Evolutionary conservation across 2,329 filamentous ascomycete species (phyloP).

Genomic region (Botrytis squamosa): DNA sequence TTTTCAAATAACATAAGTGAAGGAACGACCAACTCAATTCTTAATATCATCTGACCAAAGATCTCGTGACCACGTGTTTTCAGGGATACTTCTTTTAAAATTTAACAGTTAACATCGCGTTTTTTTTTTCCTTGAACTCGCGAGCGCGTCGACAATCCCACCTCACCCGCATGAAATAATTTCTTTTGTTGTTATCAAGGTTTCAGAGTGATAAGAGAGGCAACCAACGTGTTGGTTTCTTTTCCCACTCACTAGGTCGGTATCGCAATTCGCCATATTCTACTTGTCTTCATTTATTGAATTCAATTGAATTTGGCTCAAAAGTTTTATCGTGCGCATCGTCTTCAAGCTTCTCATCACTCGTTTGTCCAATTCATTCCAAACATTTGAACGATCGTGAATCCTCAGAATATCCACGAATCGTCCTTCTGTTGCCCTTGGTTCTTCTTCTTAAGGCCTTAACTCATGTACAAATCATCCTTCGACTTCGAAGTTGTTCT

Average conservation of each 20-base stretch:
- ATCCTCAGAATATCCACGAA: neutral
- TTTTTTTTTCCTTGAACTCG: neutral
- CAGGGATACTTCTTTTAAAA: neutral
- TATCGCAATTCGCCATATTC: neutral
- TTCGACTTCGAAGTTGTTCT: neutral
- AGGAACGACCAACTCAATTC: neutral
- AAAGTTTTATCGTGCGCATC: neutral
- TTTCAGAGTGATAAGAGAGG: neutral
- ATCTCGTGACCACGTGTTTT: conserved; percentile 4
- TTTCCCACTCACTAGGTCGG: neutral
- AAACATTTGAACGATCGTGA: neutral
- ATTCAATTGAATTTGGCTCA: neutral
- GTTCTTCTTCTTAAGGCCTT: neutral
- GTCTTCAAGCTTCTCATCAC: neutral
- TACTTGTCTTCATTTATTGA: neutral
- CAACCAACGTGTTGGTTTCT: neutral
- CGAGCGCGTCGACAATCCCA: neutral
- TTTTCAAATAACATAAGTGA: neutral
- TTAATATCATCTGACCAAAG: neutral
- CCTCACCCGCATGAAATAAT: neutral
- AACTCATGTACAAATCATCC: neutral
- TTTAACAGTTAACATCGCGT: neutral
- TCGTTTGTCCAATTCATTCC: neutral
- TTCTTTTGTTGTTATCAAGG: neutral
- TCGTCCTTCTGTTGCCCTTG: neutral